Evolutionary conservation across 495 filamentous ascomycete species (phyloP).

Genomic region (Penicillium herquei): DNA sequence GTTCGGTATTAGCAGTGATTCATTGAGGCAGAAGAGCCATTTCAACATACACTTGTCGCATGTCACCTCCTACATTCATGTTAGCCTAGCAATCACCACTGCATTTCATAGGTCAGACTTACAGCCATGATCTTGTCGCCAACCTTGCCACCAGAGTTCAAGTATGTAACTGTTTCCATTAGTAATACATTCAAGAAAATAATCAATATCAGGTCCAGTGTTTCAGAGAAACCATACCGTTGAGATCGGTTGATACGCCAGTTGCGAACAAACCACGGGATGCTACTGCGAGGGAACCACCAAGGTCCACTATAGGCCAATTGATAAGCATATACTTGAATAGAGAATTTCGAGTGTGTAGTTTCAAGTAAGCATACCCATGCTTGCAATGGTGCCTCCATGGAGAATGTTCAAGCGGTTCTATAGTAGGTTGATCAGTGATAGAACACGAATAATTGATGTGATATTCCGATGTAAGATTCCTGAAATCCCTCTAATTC

Average conservation of each 20-base stretch:
- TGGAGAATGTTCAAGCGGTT: constrained; percentile 90
- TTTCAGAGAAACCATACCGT: constrained; percentile 54
- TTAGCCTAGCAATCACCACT: constrained; percentile 20
- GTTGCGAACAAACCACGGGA: constrained; percentile 85
- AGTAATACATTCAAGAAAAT: neutral
- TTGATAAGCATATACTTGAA: neutral
- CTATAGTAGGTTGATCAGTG: constrained; percentile 40
- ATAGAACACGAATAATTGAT: neutral
- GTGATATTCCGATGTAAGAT: neutral
- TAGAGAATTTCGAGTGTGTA: neutral
- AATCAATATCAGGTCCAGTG: neutral
- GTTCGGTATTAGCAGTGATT: constrained; percentile 4
- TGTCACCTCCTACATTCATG: constrained; percentile 50
- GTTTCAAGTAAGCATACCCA: constrained; percentile 52
- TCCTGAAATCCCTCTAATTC: too few species aligned
- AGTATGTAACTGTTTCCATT: constrained; percentile 71
- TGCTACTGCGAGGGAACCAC: constrained; percentile 89
- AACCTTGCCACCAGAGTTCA: constrained; percentile 76
- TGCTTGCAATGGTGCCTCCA: constrained; percentile 91
- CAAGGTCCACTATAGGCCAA: constrained; percentile 67
- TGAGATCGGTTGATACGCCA: constrained; percentile 90
- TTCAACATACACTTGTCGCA: constrained; percentile 78
- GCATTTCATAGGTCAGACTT: constrained; percentile 14
- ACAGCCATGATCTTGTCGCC: constrained; percentile 73
- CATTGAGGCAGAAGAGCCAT: neutral